phyloP scores from a whole-genome alignment of 169 alveolate genomes.

The Plasmodium gonderi region DNA sequence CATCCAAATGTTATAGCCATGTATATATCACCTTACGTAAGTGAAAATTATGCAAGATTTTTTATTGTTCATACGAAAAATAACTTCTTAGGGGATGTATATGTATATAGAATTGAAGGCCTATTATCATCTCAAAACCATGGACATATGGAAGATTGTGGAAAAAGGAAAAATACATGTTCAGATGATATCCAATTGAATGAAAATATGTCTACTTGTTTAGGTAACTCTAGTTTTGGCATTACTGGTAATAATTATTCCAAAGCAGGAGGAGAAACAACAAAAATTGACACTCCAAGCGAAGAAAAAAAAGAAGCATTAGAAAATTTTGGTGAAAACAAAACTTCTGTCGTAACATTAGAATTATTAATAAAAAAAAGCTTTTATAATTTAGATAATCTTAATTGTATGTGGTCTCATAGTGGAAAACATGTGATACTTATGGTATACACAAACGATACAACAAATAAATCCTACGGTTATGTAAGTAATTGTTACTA shows the following conservation, averaged over 20 bases:
- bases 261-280: no score
- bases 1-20: conserved; percentile 55
- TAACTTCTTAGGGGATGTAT: conserved; percentile 57
- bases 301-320: not conserved
- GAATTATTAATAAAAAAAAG: not conserved
- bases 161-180: not conserved
- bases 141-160: not conserved
- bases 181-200: no score
- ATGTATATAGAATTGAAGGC: conserved; percentile 37
- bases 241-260: no score
- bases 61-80: conserved; percentile 52
- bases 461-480: conserved; percentile 48
- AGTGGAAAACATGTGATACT: conserved; percentile 42
- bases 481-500: conserved; percentile 57
- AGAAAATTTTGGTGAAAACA: not conserved
- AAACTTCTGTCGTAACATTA: not conserved
- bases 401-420: conserved; percentile 9
- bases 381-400: conserved; percentile 13
- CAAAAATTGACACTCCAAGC: no score
- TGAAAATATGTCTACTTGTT: no score
- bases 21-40: conserved; percentile 25
- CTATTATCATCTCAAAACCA: not conserved
- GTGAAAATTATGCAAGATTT: conserved; percentile 2
- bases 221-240: no score
- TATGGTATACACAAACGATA: conserved; percentile 33